Evolutionary conservation across 129 eudicot species (phyloP).

Genomic region (carrot (Daucus carota)): DH1_v3.0 NC_030383.2:9209001-9209500

Average conservation of each 20-base stretch:
- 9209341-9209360: conserved; percentile 98
- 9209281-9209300: conserved; percentile 6
- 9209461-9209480: conserved; percentile 10
- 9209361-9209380: conserved; percentile 82
- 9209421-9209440: background rate
- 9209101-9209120: conserved; percentile 71
- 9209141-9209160: conserved; percentile 91
- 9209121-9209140: conserved; percentile 83
- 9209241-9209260: conserved; percentile 8
- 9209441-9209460: background rate
- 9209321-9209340: conserved; percentile 96
- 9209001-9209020: background rate
- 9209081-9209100: conserved; percentile 41
- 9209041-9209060: background rate
- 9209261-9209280: background rate
- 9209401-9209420: conserved; percentile 34
- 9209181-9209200: conserved; percentile 74
- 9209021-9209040: background rate
- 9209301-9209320: conserved; percentile 63
- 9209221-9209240: conserved; percentile 34
- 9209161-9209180: conserved; percentile 63
- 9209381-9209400: conserved; percentile 61
- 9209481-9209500: background rate
- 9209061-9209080: background rate
- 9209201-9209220: conserved; percentile 98